Base-by-base conservation (phyloP, 176 grass and related monocot genomes). In the Rhynchospora tenuis region DNA sequence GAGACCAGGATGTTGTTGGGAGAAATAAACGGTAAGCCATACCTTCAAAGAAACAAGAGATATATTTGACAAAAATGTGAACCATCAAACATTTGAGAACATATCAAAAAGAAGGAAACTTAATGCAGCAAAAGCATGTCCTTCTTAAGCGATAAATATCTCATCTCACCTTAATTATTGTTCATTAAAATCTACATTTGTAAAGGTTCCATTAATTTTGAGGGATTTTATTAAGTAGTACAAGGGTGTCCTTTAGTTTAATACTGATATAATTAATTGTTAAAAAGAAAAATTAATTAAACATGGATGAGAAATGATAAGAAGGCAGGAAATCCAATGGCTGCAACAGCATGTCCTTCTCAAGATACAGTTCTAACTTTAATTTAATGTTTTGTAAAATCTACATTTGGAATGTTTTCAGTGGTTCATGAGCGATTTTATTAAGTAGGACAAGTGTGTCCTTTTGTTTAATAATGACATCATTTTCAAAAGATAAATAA, bases 1-100 rank as follows among this genome's bases (percentile, higher is more conserved):
- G 91, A 87, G 42, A 99, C 93, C 72, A 95, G 73, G 28, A 99
- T 59, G 89, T 99, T 99, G 87, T 99, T 92, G 26, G 93, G 93
- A 27, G 96, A 99, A 74, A 99, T 80, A 64, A 99, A 95, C 23
- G 93, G 93, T 83, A 99, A 28, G 0, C 96, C 96, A 56, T 99
- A 99, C 96, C 95, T 98, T 85, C 68, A 29, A 43, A 26, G 15
- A 29, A 45, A 58, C 28, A 79, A 85, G 43, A 10, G 42, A n/a
- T n/a, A 60, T 27, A 61, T 54, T 72, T 4, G 38, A 58, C 73
- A 70, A 80, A 78, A 70, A 76, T 64, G 52, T 55, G 51, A 38
- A 84, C 26, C 22, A 59, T 76, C 74, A 63, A 77, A 58, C 31
- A 48, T 52, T 33, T 33, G 31, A 33, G 31, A 55, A 7, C n/a